phyloP scores from a whole-genome alignment of 2,329 filamentous ascomycete species.

The Diaporthe capsici region DNA sequence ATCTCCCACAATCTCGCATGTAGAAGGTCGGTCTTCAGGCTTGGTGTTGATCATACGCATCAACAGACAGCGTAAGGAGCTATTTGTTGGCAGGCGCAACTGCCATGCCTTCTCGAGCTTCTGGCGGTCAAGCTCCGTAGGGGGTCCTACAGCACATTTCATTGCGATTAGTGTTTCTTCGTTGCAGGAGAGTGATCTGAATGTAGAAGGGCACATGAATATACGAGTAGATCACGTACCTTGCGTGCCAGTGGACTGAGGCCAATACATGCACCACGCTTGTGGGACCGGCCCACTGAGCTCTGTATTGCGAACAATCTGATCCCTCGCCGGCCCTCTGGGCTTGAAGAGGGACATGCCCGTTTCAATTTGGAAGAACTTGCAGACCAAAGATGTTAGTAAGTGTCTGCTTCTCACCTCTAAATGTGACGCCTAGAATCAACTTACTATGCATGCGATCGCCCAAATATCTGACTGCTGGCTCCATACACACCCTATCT shows the following conservation, averaged over 20 bases:
- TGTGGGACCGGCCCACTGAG: constrained; percentile 3
- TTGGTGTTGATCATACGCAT: constrained; percentile 9
- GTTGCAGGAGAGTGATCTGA: not conserved
- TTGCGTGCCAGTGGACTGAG: not conserved
- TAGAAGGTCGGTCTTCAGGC: not conserved
- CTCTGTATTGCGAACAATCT: not conserved
- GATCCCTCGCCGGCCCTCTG: not conserved
- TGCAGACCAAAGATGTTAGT: not conserved
- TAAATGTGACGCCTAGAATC: not conserved
- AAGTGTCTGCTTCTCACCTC: not conserved
- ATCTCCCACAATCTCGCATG: not conserved
- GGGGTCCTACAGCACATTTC: not conserved
- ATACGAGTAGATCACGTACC: not conserved
- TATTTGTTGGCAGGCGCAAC: not conserved
- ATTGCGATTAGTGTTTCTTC: not conserved
- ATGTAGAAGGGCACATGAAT: not conserved
- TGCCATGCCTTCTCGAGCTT: constrained; percentile 4
- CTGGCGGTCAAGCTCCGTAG: constrained; percentile 6
- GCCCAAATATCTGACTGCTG: constrained; percentile 5
- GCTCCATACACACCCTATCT: not conserved
- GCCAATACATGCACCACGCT: constrained; percentile 2
- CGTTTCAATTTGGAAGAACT: constrained; percentile 4
- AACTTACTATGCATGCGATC: not conserved
- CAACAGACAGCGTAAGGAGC: not conserved
- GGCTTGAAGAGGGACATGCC: not conserved